Conservation (phyloP, 164 flowering plant species). For the Berberis vulgaris region DNA sequence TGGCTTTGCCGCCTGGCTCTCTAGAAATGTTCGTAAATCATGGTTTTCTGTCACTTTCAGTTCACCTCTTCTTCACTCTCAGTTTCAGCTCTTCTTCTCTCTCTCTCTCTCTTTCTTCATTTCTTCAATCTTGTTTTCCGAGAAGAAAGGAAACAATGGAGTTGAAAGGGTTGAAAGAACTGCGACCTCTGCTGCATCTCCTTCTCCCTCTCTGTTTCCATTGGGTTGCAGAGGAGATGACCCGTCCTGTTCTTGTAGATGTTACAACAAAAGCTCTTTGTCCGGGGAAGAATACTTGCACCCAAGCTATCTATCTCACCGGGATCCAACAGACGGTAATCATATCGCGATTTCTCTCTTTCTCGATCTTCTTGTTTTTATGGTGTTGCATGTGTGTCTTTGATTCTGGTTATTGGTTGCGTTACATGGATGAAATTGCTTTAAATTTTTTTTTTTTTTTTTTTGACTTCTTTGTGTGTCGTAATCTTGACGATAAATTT, state of each 20-base stretch:
- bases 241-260: slow-evolving; percentile 80
- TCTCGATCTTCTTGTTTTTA: neutral
- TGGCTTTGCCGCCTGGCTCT: too few relatives aligned
- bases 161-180: slow-evolving; percentile 16
- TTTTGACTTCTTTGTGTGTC: too few relatives aligned
- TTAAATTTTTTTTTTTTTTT: too few relatives aligned
- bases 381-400: neutral
- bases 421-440: too few relatives aligned
- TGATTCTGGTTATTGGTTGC: neutral
- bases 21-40: too few relatives aligned
- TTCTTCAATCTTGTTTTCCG: neutral
- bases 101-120: neutral
- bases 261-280: slow-evolving; percentile 70
- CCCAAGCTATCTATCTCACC: slow-evolving; percentile 61
- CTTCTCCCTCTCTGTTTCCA: slow-evolving; percentile 60
- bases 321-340: slow-evolving; percentile 73
- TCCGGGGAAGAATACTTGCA: slow-evolving; percentile 45
- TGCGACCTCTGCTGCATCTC: slow-evolving; percentile 50
- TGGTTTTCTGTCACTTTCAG: too few relatives aligned
- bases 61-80: too few relatives aligned
- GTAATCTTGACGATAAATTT: too few relatives aligned
- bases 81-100: too few relatives aligned
- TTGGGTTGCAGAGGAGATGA: slow-evolving; percentile 87
- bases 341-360: neutral
- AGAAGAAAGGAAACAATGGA: slow-evolving; percentile 5